Base-by-base conservation (phyloP, 495 filamentous ascomycete genomes). In the Extremus antarcticus region DNA sequence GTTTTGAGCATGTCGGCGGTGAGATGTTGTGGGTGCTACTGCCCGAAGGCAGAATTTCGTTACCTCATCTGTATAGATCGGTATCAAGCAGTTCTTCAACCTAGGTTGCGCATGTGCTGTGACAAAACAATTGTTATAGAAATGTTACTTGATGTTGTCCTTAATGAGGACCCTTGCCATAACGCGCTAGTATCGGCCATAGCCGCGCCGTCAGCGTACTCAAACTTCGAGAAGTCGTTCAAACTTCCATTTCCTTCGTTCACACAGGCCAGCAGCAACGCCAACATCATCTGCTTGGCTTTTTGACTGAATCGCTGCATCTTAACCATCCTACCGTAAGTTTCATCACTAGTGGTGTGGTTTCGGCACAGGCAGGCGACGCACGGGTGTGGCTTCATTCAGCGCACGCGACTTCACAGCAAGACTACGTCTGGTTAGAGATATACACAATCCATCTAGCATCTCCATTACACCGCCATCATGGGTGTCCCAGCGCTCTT, bases 401-500 rank as follows among this genome's bases (percentile, higher is more conserved):
- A n/a, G 29, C 29, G 13, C 29, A 35, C 29, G 29, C 29, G 29
- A 35, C 29, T 35, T 35, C 29, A 35, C 29, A 7, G 29, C 29
- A 13, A 4, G 13, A 13, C 29, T n/a, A n/a, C n/a, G n/a, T n/a
- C n/a, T n/a, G n/a, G n/a, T n/a, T n/a, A n/a, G n/a, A n/a, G n/a
- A n/a, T n/a, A n/a, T n/a, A n/a, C n/a, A n/a, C n/a, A n/a, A n/a
- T n/a, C n/a, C n/a, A n/a, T n/a, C n/a, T n/a, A n/a, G 35, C 35
- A 40, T n/a, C n/a, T n/a, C n/a, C n/a, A 17, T 3, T 17, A 24
- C 46, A 20, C 23, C 43, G 20, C 13, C 71, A 81, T 63, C 49
- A 95, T 95, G 90, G 90, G 90, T 88, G 89, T 95, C 66, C 90
- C 90, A 61, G 88, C 90, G 54, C 81, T 90, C 32, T 94, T 92